phyloP scores from a whole-genome alignment of 306 rosid species.

The Ochetophila trinervis region DNA sequence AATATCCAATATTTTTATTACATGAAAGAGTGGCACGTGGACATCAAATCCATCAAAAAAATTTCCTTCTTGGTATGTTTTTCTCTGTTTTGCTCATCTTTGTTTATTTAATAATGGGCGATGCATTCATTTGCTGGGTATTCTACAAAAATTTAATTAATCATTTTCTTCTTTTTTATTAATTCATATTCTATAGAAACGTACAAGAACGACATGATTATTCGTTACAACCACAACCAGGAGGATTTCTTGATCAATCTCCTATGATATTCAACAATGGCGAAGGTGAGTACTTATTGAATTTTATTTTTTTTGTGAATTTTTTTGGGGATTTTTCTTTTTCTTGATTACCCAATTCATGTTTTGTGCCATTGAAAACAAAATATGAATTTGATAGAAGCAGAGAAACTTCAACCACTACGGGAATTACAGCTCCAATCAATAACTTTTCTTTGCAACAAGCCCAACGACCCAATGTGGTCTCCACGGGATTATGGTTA shows the following conservation, averaged over 20 bases:
- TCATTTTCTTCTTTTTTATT: background rate
- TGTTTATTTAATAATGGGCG: too few relatives aligned
- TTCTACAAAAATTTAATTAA: too few relatives aligned
- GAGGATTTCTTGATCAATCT: slow-evolving; percentile 61
- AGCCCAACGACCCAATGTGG: slow-evolving; percentile 61
- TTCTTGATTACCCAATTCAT: background rate
- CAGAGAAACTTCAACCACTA: slow-evolving; percentile 48
- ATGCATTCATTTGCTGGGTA: background rate
- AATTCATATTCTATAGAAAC: slow-evolving; percentile 39
- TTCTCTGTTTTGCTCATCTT: background rate
- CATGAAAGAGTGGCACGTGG: too few relatives aligned
- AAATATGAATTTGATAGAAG: background rate
- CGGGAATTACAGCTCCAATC: slow-evolving; percentile 36
- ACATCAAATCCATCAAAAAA: too few relatives aligned
- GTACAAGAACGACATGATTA: slow-evolving; percentile 66
- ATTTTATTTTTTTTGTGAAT: background rate
- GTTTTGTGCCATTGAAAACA: background rate
- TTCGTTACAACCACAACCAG: slow-evolving; percentile 62
- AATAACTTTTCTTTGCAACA: slow-evolving; percentile 52
- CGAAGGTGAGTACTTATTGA: slow-evolving; percentile 24
- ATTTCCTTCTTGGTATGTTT: background rate
- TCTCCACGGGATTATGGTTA: slow-evolving; percentile 77
- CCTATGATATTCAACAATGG: slow-evolving; percentile 66
- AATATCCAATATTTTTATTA: too few relatives aligned
- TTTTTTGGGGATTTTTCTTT: background rate